Percentiles rank a stretch among this genome's conserved stretches.
phyloP scores from a whole-genome alignment of 768 basidiomycete genomes.

The Amylocystis lapponica region DNA sequence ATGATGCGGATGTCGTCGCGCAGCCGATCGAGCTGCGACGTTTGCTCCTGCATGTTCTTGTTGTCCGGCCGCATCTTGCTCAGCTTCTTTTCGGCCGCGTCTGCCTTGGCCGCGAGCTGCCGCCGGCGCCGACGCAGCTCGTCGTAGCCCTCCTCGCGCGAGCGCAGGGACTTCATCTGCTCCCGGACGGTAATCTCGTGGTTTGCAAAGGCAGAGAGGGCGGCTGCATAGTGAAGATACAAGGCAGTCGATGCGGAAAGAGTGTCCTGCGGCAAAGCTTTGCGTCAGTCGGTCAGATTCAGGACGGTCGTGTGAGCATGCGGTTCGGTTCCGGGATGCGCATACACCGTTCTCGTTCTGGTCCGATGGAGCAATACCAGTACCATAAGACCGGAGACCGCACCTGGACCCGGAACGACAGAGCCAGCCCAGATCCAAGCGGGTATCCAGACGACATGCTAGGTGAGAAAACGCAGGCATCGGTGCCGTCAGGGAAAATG shows the following conservation, averaged over 20 bases:
- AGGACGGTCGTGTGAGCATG: too few relatives aligned
- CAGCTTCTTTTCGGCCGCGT: conserved; percentile 82
- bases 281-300: too few relatives aligned
- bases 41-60: conserved; percentile 74
- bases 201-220: conserved; percentile 62
- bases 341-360: not conserved
- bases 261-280: conserved; percentile 49
- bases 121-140: conserved; percentile 69
- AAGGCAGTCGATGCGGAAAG: conserved; percentile 65
- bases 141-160: conserved; percentile 78
- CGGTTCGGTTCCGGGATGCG: too few relatives aligned
- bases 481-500: too few relatives aligned
- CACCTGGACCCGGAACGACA: too few relatives aligned
- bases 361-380: too few relatives aligned
- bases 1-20: conserved; percentile 71
- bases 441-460: too few relatives aligned
- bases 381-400: too few relatives aligned
- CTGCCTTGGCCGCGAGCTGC: conserved; percentile 61
- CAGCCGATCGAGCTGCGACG: conserved; percentile 61
- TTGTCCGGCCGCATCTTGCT: conserved; percentile 86
- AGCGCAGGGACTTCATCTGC: conserved; percentile 77
- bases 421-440: too few relatives aligned
- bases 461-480: too few relatives aligned
- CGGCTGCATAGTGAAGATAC: conserved; percentile 58
- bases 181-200: conserved; percentile 65